phyloP scores from a whole-genome alignment of 495 filamentous ascomycete genomes.

The Thermochaetoides thermophila region DNA sequence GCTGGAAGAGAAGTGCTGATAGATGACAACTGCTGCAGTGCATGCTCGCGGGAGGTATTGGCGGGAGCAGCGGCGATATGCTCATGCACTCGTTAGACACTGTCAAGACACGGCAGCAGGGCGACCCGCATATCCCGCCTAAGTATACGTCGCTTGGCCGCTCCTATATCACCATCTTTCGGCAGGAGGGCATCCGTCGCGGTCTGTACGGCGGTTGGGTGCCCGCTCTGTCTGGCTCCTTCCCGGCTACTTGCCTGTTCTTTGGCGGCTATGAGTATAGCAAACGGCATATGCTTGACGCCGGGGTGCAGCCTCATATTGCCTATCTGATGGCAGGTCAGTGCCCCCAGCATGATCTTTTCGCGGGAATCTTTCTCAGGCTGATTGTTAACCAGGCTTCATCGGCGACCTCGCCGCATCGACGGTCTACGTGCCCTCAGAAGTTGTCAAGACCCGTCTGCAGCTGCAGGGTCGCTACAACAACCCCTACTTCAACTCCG shows the following conservation, averaged over 20 bases:
- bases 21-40: slow-evolving; percentile 36
- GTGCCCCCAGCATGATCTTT: slow-evolving; percentile 5
- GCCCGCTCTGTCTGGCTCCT: slow-evolving; percentile 81
- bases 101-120: slow-evolving; percentile 97
- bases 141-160: slow-evolving; percentile 80
- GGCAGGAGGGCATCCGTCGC: slow-evolving; percentile 75
- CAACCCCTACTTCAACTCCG: slow-evolving; percentile 81
- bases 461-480: slow-evolving; percentile 91
- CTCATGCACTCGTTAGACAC: slow-evolving; percentile 98
- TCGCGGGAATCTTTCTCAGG: not conserved
- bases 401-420: slow-evolving; percentile 85
- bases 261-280: slow-evolving; percentile 94
- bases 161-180: slow-evolving; percentile 81
- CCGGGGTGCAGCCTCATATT: slow-evolving; percentile 58
- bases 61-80: slow-evolving; percentile 88
- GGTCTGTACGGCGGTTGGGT: slow-evolving; percentile 89
- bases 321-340: slow-evolving; percentile 73
- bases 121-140: slow-evolving; percentile 78
- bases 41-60: slow-evolving; percentile 86
- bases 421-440: slow-evolving; percentile 85
- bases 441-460: slow-evolving; percentile 88
- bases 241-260: slow-evolving; percentile 87
- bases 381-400: slow-evolving; percentile 44
- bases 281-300: slow-evolving; percentile 76
- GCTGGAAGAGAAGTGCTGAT: slow-evolving; percentile 6